Evolutionary conservation across 257 asterid genomes (phyloP).

Genomic region (Anisodus tanguticus): DNA sequence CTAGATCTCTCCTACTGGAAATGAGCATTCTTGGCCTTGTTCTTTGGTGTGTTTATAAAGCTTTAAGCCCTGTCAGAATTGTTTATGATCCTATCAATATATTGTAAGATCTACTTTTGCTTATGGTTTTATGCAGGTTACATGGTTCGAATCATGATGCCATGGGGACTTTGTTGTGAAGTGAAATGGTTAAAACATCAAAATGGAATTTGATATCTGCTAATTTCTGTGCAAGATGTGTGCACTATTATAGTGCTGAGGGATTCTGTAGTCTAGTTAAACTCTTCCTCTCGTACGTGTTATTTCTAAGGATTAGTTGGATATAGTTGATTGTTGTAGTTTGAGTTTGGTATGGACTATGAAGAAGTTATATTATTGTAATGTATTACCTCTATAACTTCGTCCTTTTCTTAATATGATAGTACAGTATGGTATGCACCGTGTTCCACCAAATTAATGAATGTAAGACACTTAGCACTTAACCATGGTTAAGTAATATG

Average conservation of each 20-base stretch:
- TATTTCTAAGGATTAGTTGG: neutral
- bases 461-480: too few species aligned
- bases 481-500: too few species aligned
- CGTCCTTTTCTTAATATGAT: neutral
- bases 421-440: neutral
- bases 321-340: neutral
- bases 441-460: too few species aligned
- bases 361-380: neutral
- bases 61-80: neutral
- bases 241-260: neutral
- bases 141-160: neutral
- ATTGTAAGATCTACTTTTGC: neutral
- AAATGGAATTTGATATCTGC: neutral
- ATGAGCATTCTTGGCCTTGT: neutral
- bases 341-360: neutral
- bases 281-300: neutral
- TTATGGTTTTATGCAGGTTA: conserved; percentile 16
- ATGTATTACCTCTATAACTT: neutral
- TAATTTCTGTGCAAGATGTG: neutral
- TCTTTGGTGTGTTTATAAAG: conserved; percentile 1
- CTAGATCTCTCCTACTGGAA: neutral
- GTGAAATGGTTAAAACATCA: neutral
- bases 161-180: neutral
- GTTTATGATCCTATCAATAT: neutral
- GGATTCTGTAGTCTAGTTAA: conserved; percentile 15